Base-by-base conservation (phyloP, 2,329 filamentous ascomycete genomes). In the Monosporascus sp. region DNA sequence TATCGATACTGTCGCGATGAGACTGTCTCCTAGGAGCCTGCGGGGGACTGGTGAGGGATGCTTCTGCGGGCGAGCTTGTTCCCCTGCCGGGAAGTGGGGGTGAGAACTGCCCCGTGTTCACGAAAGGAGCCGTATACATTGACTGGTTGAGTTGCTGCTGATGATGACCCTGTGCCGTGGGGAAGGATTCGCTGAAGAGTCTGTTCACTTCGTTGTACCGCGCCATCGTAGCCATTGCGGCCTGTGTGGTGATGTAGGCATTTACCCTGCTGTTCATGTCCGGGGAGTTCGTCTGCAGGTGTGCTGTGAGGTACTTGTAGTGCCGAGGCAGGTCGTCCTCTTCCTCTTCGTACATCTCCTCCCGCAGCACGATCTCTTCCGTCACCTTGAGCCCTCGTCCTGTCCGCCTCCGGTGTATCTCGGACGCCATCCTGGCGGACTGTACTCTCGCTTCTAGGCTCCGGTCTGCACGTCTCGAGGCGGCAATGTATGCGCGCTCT, bases 301-400 rank as follows among this genome's bases (percentile, higher is more conserved):
- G 80, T 3, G 82, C 77, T 15, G 82, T 82, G 35, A 90, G 73
- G 15, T 83, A 75, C 54, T 84, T 78, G 65, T 85, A 88, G 51
- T 84, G 82, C 55, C 83, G 78, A 1, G 87, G 85, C 24, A 89
- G 68, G 53, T 92, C 88, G 61, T 96, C 89, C 51, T 96, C 91
- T 65, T 96, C 89, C 70, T 96, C 92, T 65, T 96, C 91, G 67
- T 97, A 97, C 90, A 96, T 96, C 68, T 95, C 91, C 68, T 96
- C 92, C 58, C 90, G 91, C 61, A 88, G 77, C 14, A 96, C 91
- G 71, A 94, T 91, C 64, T 94, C 82, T 69, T 92, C 88, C 26
- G 87, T 91, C 54, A 97, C 88, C 61, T 86, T 85, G 55, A 97
- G 79, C 2, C 81, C 84, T 61, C 91, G 88, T 40, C 92, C 93